Percentiles rank a stretch among this genome's conserved stretches.
Evolutionary conservation across 2,329 filamentous ascomycete genomes (phyloP).

Genomic region (Penicillium olsonii): DNA sequence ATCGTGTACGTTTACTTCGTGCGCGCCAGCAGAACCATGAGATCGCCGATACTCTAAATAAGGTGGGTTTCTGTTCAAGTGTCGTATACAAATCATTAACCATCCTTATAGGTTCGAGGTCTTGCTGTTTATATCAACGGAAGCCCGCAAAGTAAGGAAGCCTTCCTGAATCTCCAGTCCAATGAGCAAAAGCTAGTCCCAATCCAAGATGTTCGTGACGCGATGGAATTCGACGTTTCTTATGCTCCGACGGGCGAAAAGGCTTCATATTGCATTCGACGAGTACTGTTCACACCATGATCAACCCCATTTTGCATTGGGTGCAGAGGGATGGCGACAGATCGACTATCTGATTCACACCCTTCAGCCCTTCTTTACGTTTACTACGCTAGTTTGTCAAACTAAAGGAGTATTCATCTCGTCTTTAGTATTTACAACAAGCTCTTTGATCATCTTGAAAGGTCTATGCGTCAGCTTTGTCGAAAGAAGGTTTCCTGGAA

Average conservation of each 20-base stretch:
- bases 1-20: background rate
- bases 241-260: background rate
- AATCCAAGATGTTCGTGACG: background rate
- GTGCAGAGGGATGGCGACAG: background rate
- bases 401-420: background rate
- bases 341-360: background rate
- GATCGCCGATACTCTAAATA: background rate
- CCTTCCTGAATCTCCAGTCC: background rate
- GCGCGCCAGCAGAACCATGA: background rate
- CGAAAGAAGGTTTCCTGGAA: background rate
- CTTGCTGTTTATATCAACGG: background rate
- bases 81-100: background rate
- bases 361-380: background rate
- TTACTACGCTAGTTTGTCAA: background rate
- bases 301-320: background rate
- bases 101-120: background rate
- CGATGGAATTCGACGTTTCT: background rate
- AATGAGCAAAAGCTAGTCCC: background rate
- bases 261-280: background rate
- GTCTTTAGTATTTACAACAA: constrained; percentile 12
- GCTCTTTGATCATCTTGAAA: constrained; percentile 17
- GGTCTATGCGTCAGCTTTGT: constrained; percentile 8
- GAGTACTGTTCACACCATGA: background rate
- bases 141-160: background rate
- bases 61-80: background rate